phyloP scores from a whole-genome alignment of 305 asterid genomes.

The Nicotiana rustica region DNA sequence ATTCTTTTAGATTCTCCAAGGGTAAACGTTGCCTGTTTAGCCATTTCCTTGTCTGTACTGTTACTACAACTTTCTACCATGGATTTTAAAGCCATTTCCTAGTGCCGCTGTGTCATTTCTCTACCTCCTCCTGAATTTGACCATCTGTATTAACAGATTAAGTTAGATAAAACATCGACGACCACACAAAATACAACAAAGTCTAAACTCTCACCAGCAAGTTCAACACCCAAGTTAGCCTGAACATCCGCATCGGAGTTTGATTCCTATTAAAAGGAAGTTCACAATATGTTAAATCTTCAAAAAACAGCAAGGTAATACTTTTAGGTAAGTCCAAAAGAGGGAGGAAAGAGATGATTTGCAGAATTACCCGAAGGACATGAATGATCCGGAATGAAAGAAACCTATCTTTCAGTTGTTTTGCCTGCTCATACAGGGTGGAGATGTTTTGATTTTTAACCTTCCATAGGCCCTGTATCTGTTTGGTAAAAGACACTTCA shows the following conservation, averaged over 20 bases:
- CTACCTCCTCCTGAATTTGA: constrained; percentile 73
- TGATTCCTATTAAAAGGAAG: constrained; percentile 58
- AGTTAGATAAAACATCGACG: constrained; percentile 16
- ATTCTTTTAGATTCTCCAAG: no score
- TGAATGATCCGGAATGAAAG: constrained; percentile 79
- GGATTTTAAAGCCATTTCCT: background rate
- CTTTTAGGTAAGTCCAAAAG: constrained; percentile 1
- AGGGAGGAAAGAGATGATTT: background rate
- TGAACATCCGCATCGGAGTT: constrained; percentile 96
- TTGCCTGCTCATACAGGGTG: constrained; percentile 75
- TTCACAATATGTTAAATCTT: background rate
- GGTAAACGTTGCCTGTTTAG: no score
- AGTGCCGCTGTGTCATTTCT: constrained; percentile 46
- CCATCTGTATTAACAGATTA: constrained; percentile 62
- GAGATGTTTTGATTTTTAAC: constrained; percentile 87
- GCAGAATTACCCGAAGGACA: constrained; percentile 68
- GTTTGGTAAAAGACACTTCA: constrained; percentile 31
- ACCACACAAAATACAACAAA: constrained; percentile 3
- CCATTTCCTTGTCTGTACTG: background rate
- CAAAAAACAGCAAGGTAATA: constrained; percentile 24
- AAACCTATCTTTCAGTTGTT: constrained; percentile 81
- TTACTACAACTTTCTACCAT: background rate
- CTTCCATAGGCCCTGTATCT: constrained; percentile 96
- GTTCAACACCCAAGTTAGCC: constrained; percentile 91
- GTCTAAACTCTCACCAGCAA: constrained; percentile 65